phyloP scores from a whole-genome alignment of 2,329 filamentous ascomycete species.

The Colletotrichum sp. region DNA sequence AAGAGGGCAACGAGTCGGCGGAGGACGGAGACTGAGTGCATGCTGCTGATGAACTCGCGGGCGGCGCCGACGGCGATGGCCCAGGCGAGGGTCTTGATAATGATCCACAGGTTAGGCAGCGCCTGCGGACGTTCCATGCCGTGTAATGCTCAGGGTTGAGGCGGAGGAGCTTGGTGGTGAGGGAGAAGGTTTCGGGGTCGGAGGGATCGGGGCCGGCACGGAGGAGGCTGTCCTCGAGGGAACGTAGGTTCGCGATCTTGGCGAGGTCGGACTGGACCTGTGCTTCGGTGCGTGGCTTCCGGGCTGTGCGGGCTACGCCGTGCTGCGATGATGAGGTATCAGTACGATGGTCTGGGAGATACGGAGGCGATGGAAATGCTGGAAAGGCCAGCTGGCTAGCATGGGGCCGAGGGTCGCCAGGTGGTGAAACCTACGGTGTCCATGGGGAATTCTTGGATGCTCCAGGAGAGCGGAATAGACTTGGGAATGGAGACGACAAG shows the following conservation, averaged over 20 bases:
- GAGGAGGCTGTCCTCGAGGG: slow-evolving; percentile 57
- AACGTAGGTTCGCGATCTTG: slow-evolving; percentile 78
- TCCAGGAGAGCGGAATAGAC: background rate
- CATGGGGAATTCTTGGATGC: background rate
- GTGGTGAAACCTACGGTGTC: slow-evolving; percentile 26
- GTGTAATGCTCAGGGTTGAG: slow-evolving; percentile 91
- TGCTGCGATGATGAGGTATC: slow-evolving; percentile 61
- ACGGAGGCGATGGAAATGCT: background rate
- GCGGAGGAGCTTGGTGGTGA: slow-evolving; percentile 74
- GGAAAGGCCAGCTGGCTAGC: background rate
- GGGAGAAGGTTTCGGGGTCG: slow-evolving; percentile 59
- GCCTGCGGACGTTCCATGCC: slow-evolving; percentile 87
- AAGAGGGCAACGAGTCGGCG: slow-evolving; percentile 62
- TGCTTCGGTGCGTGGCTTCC: slow-evolving; percentile 67
- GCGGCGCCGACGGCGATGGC: slow-evolving; percentile 60
- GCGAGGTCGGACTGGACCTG: slow-evolving; percentile 73
- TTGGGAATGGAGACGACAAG: background rate
- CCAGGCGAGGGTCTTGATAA: slow-evolving; percentile 58
- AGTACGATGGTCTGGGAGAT: background rate
- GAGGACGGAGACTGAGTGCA: slow-evolving; percentile 66
- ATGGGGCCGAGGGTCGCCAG: background rate
- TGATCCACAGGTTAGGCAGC: slow-evolving; percentile 65
- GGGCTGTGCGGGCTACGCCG: slow-evolving; percentile 75
- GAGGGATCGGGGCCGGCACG: slow-evolving; percentile 9
- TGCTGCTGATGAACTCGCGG: slow-evolving; percentile 57